Percentiles rank a stretch among this genome's conserved stretches.
Evolutionary conservation across 768 basidiomycete genomes (phyloP).

Genomic region (Pseudohyphozyma bogoriensis): DNA sequence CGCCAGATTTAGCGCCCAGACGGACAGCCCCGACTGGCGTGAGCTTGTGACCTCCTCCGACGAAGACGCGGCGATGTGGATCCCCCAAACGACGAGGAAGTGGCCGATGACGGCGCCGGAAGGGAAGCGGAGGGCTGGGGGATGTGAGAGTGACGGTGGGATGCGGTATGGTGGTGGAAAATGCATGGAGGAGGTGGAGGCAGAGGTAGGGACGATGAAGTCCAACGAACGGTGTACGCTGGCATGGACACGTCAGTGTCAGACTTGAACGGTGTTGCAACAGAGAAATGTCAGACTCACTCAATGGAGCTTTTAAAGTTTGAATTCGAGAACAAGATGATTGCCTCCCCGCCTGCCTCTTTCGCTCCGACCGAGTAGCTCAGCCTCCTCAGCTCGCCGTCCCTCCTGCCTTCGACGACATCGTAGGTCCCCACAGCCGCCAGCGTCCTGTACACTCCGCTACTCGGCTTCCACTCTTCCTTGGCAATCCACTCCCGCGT

Average conservation of each 20-base stretch:
- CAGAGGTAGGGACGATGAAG: constrained; percentile 60
- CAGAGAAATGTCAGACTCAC: no score
- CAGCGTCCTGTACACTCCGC: constrained; percentile 88
- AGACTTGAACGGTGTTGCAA: neutral
- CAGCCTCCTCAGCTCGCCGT: neutral
- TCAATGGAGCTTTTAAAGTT: constrained; percentile 51
- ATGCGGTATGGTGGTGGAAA: constrained; percentile 75
- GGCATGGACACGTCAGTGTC: neutral
- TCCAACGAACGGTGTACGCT: constrained; percentile 83
- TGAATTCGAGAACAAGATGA: constrained; percentile 90
- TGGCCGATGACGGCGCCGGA: no score
- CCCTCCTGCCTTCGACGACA: neutral
- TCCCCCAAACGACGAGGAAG: no score
- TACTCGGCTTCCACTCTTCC: constrained; percentile 73
- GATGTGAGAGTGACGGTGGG: constrained; percentile 59
- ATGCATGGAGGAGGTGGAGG: constrained; percentile 48
- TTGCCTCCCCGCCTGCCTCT: constrained; percentile 61
- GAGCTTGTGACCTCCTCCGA: no score
- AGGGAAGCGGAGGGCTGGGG: constrained; percentile 87
- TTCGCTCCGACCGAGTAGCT: neutral
- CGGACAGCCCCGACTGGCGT: no score
- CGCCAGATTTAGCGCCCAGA: no score
- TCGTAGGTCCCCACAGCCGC: constrained; percentile 54
- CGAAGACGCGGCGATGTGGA: no score
- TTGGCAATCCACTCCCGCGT: constrained; percentile 64